phyloP scores from a whole-genome alignment of 352 stramenopile species.

The Blastocystis sp. region DNA sequence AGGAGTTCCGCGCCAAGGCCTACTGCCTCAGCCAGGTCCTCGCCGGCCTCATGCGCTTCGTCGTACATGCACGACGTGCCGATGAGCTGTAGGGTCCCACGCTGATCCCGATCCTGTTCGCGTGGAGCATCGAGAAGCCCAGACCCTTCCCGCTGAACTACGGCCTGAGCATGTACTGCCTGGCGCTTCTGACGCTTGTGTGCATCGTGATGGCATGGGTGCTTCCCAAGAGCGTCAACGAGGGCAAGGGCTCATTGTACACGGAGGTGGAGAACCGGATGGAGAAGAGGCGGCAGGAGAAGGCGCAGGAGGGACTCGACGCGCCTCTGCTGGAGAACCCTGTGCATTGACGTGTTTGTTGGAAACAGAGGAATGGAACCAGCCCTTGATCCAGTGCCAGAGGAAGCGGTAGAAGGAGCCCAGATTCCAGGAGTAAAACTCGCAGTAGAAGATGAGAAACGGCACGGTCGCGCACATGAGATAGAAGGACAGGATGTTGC shows the following conservation, averaged over 20 bases:
- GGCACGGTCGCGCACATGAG: neutral
- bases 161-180: slow-evolving; percentile 48
- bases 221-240: slow-evolving; percentile 41
- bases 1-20: slow-evolving; percentile 60
- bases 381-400: neutral
- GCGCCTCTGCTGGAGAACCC: slow-evolving; percentile 46
- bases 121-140: slow-evolving; percentile 63
- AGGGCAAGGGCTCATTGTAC: slow-evolving; percentile 45
- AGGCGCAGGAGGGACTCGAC: slow-evolving; percentile 4
- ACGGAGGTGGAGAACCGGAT: slow-evolving; percentile 28
- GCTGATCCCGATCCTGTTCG: slow-evolving; percentile 49
- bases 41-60: slow-evolving; percentile 30
- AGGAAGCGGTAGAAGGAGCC: neutral
- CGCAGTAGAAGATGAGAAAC: neutral
- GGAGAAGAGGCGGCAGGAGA: slow-evolving; percentile 38
- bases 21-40: slow-evolving; percentile 64
- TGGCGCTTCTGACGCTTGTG: slow-evolving; percentile 27
- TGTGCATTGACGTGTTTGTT: slow-evolving; percentile 48
- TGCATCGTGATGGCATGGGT: slow-evolving; percentile 25
- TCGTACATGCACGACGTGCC: neutral
- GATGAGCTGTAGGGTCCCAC: slow-evolving; percentile 32
- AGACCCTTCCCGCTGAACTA: slow-evolving; percentile 40
- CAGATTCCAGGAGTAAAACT: neutral
- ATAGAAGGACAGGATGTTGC: slow-evolving; percentile 25
- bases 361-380: slow-evolving; percentile 4